A percentile compares a stretch with the other conserved stretches of the same genome.
These are phyloP conservation scores for Medakamo hakoo DNA, from an alignment of 139 green algal species.

Conservation along the genomic window DNA sequence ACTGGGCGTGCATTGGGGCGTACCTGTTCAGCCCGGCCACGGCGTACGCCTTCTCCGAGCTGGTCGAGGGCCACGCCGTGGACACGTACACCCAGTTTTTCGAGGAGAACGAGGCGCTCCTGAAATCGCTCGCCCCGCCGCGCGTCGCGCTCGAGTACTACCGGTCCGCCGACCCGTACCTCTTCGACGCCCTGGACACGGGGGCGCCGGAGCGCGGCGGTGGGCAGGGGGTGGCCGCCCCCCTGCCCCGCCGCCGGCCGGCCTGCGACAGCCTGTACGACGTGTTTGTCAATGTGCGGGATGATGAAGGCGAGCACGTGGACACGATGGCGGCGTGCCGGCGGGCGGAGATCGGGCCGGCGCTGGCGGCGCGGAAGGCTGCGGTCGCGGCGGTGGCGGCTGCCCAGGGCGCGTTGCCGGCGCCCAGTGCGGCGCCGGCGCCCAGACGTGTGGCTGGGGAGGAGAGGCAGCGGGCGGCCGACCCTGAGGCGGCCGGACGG, in stretches of 20 bases:
- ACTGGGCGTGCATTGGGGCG: slow-evolving; percentile 47
- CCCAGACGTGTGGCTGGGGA: not conserved
- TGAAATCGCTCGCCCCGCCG: slow-evolving; percentile 69
- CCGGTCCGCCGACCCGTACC: slow-evolving; percentile 62
- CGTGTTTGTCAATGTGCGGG: slow-evolving; percentile 75
- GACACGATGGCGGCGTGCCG: slow-evolving; percentile 83
- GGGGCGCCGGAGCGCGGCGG: slow-evolving; percentile 3
- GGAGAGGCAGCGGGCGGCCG: too few relatives aligned
- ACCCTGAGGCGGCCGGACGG: too few relatives aligned
- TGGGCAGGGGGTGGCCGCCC: too few relatives aligned
- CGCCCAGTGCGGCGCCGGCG: too few relatives aligned
- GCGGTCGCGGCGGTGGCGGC: not conserved
- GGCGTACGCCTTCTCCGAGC: slow-evolving; percentile 88
- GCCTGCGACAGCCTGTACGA: slow-evolving; percentile 54
- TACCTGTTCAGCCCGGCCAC: slow-evolving; percentile 58
- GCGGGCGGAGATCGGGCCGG: slow-evolving; percentile 15
- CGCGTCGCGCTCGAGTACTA: slow-evolving; percentile 86
- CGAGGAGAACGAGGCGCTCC: slow-evolving; percentile 46
- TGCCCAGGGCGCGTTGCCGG: not conserved
- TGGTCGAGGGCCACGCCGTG: slow-evolving; percentile 69
- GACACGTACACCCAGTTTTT: slow-evolving; percentile 78
- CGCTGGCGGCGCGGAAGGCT: not conserved
- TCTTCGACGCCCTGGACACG: slow-evolving; percentile 60
- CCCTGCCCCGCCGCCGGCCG: too few relatives aligned
- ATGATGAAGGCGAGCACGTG: slow-evolving; percentile 86